Percentiles rank a stretch among this genome's conserved stretches.
These are phyloP conservation scores for Trichoderma atroviride DNA, from an alignment of 2,329 filamentous ascomycete species.

Conservation along the genomic window DNA sequence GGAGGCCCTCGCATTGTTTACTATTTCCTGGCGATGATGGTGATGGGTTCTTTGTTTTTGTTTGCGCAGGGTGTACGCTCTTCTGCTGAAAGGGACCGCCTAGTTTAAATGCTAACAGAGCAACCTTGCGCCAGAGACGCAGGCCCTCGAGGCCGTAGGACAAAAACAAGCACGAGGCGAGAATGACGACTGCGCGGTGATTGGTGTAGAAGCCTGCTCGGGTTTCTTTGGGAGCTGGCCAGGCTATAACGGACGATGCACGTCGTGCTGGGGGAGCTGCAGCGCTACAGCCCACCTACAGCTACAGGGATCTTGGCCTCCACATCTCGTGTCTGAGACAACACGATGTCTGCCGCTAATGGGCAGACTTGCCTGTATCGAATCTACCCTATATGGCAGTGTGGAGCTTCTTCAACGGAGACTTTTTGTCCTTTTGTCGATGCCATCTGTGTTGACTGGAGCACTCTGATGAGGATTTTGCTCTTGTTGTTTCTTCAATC, in stretches of 20 bases:
- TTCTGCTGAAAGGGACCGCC: not conserved
- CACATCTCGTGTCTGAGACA: conserved; percentile 4
- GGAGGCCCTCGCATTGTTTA: conserved; percentile 13
- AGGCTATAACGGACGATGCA: conserved; percentile 7
- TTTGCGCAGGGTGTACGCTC: not conserved
- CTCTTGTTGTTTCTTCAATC: not conserved
- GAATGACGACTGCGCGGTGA: not conserved
- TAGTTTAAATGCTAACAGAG: not conserved
- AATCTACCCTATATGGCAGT: conserved; percentile 11
- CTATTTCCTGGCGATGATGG: not conserved
- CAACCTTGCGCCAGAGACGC: conserved; percentile 20
- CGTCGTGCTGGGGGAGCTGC: conserved; percentile 8
- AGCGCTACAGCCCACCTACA: conserved; percentile 4
- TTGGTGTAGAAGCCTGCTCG: not conserved
- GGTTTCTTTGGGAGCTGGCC: not conserved
- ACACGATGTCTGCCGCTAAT: conserved; percentile 8
- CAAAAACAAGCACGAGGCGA: not conserved
- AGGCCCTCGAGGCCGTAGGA: conserved; percentile 23
- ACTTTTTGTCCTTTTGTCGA: not conserved
- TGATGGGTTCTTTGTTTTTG: not conserved
- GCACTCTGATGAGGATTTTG: not conserved
- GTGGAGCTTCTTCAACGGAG: not conserved
- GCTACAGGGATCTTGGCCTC: not conserved
- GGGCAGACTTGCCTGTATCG: not conserved
- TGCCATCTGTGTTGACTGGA: not conserved